Evolutionary conservation across 805 yeast species (phyloP).

Genomic region (Kodamaea leandrae): DNA sequence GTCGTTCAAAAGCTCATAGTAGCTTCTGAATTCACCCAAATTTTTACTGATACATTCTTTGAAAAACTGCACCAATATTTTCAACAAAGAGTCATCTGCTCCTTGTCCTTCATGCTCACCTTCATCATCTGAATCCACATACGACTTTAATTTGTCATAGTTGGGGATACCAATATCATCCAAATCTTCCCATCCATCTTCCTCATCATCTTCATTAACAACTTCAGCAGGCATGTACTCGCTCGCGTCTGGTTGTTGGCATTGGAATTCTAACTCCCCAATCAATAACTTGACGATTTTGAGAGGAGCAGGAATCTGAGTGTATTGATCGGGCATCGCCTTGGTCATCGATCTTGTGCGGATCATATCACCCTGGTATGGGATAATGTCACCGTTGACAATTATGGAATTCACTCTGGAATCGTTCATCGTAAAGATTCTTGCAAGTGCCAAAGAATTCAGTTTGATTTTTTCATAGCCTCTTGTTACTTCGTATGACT

Average conservation of each 20-base stretch:
- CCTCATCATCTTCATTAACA: constrained; percentile 35
- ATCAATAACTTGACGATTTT: constrained; percentile 73
- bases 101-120: constrained; percentile 30
- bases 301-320: constrained; percentile 62
- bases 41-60: constrained; percentile 52
- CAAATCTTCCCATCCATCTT: constrained; percentile 74
- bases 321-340: constrained; percentile 57
- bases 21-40: constrained; percentile 48
- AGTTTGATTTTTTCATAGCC: constrained; percentile 72
- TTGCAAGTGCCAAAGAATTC: constrained; percentile 68
- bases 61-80: constrained; percentile 50
- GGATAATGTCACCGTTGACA: constrained; percentile 78
- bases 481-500: constrained; percentile 73
- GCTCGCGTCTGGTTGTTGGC: constrained; percentile 46
- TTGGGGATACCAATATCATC: constrained; percentile 64
- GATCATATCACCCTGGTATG: constrained; percentile 61
- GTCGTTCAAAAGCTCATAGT: constrained; percentile 48
- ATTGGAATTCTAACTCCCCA: constrained; percentile 67
- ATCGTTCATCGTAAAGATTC: constrained; percentile 60
- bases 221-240: constrained; percentile 28
- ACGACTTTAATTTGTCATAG: constrained; percentile 60
- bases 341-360: constrained; percentile 84
- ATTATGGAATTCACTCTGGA: constrained; percentile 45
- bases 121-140: constrained; percentile 47
- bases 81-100: constrained; percentile 35